Conservation (phyloP, 305 asterid species). For the Fraxinus dipetala region DNA sequence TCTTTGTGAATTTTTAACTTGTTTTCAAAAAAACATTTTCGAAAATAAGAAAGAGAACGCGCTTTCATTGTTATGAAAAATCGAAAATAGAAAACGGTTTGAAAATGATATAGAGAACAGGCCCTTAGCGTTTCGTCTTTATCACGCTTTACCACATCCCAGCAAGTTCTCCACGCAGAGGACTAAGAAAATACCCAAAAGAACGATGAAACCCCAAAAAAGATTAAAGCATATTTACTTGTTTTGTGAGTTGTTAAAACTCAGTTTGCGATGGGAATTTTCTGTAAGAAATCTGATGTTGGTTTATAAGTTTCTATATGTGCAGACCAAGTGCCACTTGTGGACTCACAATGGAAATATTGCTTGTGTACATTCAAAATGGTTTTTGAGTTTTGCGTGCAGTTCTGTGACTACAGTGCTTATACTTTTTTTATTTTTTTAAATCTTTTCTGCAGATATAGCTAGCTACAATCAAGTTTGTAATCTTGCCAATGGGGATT, state of each 20-base stretch:
- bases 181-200: neutral
- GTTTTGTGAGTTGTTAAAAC: neutral
- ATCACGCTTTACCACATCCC: neutral
- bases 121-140: too few relatives aligned
- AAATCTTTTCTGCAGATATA: constrained; percentile 39
- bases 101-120: too few relatives aligned
- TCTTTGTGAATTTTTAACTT: too few relatives aligned
- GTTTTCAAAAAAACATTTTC: too few relatives aligned
- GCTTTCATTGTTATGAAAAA: too few relatives aligned
- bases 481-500: constrained; percentile 57
- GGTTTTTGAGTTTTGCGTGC: neutral
- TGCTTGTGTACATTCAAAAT: neutral
- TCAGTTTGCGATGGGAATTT: neutral
- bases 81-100: too few relatives aligned
- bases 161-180: neutral
- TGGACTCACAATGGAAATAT: neutral
- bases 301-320: neutral
- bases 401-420: neutral
- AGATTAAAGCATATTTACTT: neutral
- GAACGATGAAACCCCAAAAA: neutral
- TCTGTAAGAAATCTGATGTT: neutral
- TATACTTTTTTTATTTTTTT: neutral
- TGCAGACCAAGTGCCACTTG: neutral
- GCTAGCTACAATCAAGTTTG: constrained; percentile 47
- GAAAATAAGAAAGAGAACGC: too few relatives aligned